Conservation (phyloP, 1,139 yeast species). For the Nakaseomyces delphensis region DNA sequence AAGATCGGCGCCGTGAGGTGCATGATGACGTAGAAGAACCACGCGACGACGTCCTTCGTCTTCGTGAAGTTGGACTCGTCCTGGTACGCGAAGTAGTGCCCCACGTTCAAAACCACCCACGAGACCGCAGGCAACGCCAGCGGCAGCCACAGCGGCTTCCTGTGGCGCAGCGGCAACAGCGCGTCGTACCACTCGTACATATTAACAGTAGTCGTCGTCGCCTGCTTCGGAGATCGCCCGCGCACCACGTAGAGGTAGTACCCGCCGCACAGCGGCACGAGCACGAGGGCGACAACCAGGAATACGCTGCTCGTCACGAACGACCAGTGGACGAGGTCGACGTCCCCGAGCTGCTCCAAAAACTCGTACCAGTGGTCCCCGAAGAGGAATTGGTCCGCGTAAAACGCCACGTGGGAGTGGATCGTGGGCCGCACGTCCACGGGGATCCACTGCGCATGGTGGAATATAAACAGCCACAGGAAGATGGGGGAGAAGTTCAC, state of each 20-base stretch:
- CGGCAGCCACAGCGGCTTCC: conserved; percentile 17
- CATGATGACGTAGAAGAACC: conserved; percentile 52
- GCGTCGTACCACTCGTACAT: conserved; percentile 22
- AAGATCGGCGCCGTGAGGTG: conserved; percentile 56
- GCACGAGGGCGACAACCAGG: conserved; percentile 2
- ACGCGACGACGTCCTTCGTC: conserved; percentile 46
- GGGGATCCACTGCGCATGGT: conserved; percentile 55
- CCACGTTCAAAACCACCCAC: conserved; percentile 31
- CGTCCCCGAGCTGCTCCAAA: conserved; percentile 13
- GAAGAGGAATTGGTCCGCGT: conserved; percentile 24
- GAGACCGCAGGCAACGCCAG: conserved; percentile 22
- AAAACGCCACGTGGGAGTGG: conserved; percentile 30
- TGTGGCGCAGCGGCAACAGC: conserved; percentile 14
- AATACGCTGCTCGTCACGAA: conserved; percentile 9
- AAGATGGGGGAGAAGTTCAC: conserved; percentile 47
- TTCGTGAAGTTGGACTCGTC: conserved; percentile 29
- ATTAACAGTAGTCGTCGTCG: too few species aligned
- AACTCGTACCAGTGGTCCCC: conserved; percentile 29
- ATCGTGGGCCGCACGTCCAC: conserved; percentile 47
- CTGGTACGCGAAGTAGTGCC: conserved; percentile 33
- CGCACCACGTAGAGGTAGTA: conserved; percentile 21
- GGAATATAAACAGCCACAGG: conserved; percentile 51
- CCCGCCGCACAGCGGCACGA: conserved; percentile 20
- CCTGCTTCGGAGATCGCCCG: too few species aligned
- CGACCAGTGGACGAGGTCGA: conserved; percentile 2